Percentiles rank a stretch among this genome's conserved stretches.
phyloP scores from a whole-genome alignment of 2,329 filamentous ascomycete genomes.

The Arthrinium puccinioides region DNA sequence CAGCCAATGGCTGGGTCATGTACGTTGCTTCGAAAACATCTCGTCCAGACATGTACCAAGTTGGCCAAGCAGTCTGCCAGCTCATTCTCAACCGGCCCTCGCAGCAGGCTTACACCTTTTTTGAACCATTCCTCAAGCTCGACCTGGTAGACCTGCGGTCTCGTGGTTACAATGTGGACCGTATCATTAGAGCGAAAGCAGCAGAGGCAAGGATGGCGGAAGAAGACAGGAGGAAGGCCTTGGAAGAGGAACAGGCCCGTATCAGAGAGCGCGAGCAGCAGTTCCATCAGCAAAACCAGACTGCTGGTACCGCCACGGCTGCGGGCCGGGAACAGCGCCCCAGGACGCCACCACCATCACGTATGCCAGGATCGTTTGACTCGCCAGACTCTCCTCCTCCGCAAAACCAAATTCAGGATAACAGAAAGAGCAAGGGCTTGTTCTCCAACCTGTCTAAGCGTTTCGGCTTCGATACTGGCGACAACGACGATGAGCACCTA shows the following conservation, averaged over 20 bases:
- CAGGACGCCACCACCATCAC: conserved; percentile 29
- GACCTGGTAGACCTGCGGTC: conserved; percentile 74
- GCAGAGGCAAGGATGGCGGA: conserved; percentile 84
- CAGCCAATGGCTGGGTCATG: conserved; percentile 53
- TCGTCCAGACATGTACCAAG: conserved; percentile 79
- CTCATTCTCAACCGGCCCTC: conserved; percentile 75
- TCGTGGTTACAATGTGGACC: conserved; percentile 93
- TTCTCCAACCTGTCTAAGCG: conserved; percentile 63
- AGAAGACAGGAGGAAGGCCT: conserved; percentile 65
- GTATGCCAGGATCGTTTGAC: conserved; percentile 69
- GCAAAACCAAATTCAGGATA: conserved; percentile 17
- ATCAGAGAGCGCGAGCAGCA: conserved; percentile 50
- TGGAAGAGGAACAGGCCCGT: conserved; percentile 64
- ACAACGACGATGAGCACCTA: conserved; percentile 34
- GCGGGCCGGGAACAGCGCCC: conserved; percentile 30
- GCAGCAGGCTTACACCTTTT: conserved; percentile 80
- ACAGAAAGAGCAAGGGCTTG: conserved; percentile 45
- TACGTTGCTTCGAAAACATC: conserved; percentile 60
- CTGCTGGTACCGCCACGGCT: conserved; percentile 23
- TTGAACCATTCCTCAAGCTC: conserved; percentile 84
- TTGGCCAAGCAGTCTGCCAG: conserved; percentile 79
- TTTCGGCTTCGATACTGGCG: conserved; percentile 55
- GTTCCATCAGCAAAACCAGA: conserved; percentile 38
- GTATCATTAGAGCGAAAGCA: conserved; percentile 81
- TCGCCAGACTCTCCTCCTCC: conserved; percentile 17